phyloP scores from a whole-genome alignment of 495 filamentous ascomycete species.

The Gamarada debralockiae region DNA sequence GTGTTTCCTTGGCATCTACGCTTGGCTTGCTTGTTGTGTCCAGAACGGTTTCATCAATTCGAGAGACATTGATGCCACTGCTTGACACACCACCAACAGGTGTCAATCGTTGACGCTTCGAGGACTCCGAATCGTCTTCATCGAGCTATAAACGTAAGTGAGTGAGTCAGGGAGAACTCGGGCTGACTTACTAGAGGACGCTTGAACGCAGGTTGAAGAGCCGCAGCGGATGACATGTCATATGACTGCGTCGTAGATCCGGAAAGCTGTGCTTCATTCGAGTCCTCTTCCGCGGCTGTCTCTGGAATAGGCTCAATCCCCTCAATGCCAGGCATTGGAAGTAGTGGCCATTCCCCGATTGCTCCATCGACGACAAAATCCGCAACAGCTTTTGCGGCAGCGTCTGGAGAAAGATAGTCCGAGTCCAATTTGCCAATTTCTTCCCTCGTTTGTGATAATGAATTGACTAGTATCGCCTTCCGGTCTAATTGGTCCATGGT shows the following conservation, averaged over 20 bases:
- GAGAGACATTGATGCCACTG: not conserved
- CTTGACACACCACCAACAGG: slow-evolving; percentile 6
- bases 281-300: not conserved
- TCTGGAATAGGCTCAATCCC: slow-evolving; percentile 7
- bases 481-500: slow-evolving; percentile 5
- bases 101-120: slow-evolving; percentile 20
- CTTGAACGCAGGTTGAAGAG: slow-evolving; percentile 3
- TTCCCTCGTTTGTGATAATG: slow-evolving; percentile 5
- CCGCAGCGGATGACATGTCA: not conserved
- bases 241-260: slow-evolving; percentile 1
- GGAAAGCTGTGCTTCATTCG: not conserved
- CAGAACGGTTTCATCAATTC: slow-evolving; percentile 3
- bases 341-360: slow-evolving; percentile 17
- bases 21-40: not conserved
- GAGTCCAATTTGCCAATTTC: slow-evolving; percentile 10
- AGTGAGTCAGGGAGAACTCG: not conserved
- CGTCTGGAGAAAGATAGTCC: slow-evolving; percentile 5
- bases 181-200: slow-evolving; percentile 13
- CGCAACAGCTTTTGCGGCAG: slow-evolving; percentile 11
- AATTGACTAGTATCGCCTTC: slow-evolving; percentile 14
- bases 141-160: slow-evolving; percentile 6
- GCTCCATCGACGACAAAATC: slow-evolving; percentile 4
- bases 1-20: not conserved
- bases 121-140: slow-evolving; percentile 9
- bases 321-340: slow-evolving; percentile 12